These are phyloP conservation scores for Trichoderma gamsii DNA, from an alignment of 495 filamentous ascomycete genomes.

Conservation along the genomic window DNA sequence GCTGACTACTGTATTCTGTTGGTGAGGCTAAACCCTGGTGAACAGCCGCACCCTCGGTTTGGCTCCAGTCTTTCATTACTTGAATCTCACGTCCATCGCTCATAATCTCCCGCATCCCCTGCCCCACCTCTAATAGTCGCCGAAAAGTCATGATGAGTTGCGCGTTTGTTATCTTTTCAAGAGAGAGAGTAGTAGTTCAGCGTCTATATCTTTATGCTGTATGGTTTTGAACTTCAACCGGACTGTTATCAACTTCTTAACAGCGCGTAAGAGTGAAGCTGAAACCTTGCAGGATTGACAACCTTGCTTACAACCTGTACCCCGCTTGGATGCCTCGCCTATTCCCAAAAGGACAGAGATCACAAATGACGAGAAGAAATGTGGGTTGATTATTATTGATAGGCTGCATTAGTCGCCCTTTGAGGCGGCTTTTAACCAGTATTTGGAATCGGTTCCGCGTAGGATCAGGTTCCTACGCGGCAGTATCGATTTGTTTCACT, in stretches of 20 bases:
- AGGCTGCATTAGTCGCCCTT: background rate
- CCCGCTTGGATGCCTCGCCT: background rate
- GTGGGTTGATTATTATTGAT: background rate
- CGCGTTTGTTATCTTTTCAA: background rate
- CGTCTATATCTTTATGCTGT: background rate
- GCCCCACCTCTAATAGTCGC: background rate
- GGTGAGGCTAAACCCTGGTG: background rate
- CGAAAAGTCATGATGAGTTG: background rate
- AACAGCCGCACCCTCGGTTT: background rate
- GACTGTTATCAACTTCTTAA: background rate
- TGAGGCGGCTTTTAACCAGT: background rate
- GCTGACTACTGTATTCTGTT: constrained; percentile 5
- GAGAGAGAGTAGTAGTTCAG: background rate
- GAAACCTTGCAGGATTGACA: background rate
- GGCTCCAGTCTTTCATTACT: constrained; percentile 4
- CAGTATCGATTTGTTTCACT: background rate
- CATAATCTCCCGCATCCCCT: constrained; percentile 4
- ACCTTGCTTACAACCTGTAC: background rate
- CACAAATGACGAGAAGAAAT: background rate
- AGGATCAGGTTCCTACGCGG: background rate
- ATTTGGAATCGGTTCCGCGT: background rate
- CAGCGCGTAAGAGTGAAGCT: background rate
- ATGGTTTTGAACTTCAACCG: background rate
- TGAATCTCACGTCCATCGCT: background rate
- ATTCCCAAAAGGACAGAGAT: background rate